Conservation (phyloP, 2,329 filamentous ascomycete genomes). For the Colletotrichum sp. region DNA sequence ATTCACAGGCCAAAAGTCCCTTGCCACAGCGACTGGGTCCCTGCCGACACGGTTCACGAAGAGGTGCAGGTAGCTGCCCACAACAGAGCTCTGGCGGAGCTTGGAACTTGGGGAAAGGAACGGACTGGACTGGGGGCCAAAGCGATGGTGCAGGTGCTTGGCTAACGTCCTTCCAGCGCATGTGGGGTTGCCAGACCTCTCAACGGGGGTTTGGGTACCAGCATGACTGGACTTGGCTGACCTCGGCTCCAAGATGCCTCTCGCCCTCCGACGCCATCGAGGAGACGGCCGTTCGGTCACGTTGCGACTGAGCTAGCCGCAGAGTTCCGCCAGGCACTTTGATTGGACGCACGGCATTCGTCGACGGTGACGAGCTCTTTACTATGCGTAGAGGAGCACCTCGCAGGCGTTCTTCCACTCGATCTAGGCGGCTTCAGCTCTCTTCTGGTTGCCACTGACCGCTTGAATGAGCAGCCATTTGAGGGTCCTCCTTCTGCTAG, state of each 20-base stretch:
- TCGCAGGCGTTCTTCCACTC: not conserved
- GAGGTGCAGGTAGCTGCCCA: not conserved
- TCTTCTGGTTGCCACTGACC: not conserved
- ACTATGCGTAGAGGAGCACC: not conserved
- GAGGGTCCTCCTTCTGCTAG: not conserved
- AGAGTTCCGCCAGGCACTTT: not conserved
- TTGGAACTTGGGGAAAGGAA: not conserved
- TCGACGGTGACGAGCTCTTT: not conserved
- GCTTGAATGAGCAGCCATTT: not conserved
- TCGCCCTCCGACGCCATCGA: not conserved
- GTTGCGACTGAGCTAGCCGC: not conserved
- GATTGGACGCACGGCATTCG: not conserved
- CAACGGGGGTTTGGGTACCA: not conserved
- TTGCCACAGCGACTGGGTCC: not conserved
- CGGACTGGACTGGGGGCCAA: not conserved
- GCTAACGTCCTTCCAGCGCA: not conserved
- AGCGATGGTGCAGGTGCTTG: not conserved
- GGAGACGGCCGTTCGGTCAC: not conserved
- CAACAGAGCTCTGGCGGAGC: not conserved
- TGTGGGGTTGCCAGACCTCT: not conserved
- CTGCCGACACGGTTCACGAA: not conserved
- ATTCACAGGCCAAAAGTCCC: not conserved
- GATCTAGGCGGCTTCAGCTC: not conserved
- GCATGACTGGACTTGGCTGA: not conserved
- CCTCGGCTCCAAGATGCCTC: conserved; percentile 1